These are phyloP conservation scores for Termitomyces sp. DNA, from an alignment of 768 basidiomycete genomes.

Conservation along the genomic window DNA sequence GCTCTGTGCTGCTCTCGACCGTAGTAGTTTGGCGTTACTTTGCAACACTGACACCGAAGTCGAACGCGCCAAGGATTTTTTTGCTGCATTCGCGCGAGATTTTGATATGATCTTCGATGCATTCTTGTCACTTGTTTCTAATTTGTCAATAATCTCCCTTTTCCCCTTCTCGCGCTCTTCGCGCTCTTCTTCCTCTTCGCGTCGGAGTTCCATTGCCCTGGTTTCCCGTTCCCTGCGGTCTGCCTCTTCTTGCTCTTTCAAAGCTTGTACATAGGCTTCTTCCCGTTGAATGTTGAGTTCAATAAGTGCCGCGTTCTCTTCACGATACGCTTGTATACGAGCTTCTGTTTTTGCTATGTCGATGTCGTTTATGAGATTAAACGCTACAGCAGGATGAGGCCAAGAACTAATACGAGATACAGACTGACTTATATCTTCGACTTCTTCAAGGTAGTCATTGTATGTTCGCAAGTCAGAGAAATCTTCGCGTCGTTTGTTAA, in stretches of 20 bases:
- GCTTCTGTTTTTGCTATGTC: constrained; percentile 78
- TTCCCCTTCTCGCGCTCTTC: constrained; percentile 68
- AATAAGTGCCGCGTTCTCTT: constrained; percentile 77
- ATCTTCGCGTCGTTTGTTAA: constrained; percentile 91
- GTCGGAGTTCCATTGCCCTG: constrained; percentile 58
- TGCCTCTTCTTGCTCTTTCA: constrained; percentile 78
- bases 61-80: constrained; percentile 53
- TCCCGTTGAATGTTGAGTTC: constrained; percentile 81
- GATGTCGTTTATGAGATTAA: constrained; percentile 91
- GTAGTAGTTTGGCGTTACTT: constrained; percentile 44
- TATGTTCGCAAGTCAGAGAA: constrained; percentile 75
- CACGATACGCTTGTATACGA: constrained; percentile 71
- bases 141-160: constrained; percentile 72
- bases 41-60: constrained; percentile 38
- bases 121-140: constrained; percentile 72
- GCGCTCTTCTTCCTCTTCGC: constrained; percentile 71
- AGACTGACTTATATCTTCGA: constrained; percentile 72
- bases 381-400: constrained; percentile 47
- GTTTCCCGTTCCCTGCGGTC: constrained; percentile 67
- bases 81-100: constrained; percentile 57
- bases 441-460: constrained; percentile 95
- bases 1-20: constrained; percentile 60
- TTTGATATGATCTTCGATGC: constrained; percentile 67
- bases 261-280: constrained; percentile 63
- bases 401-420: constrained; percentile 3